Percentiles rank a stretch among this genome's conserved stretches.
phyloP scores from a whole-genome alignment of 2,329 filamentous ascomycete genomes.

The Helminthosporium solani region DNA sequence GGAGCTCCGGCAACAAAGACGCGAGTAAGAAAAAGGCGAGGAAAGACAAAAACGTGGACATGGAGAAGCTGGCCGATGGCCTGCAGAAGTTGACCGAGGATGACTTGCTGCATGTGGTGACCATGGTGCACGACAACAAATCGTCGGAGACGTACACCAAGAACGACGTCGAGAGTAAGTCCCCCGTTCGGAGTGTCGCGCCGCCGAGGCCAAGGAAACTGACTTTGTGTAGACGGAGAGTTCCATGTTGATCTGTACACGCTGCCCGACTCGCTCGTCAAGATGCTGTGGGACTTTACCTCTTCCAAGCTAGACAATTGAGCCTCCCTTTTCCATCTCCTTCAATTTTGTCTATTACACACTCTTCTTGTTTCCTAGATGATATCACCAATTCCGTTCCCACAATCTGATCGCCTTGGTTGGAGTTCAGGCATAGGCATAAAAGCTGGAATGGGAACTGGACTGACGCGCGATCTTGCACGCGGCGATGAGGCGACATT shows the following conservation, averaged over 20 bases:
- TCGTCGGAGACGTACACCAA: constrained; percentile 91
- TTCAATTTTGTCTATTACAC: not conserved
- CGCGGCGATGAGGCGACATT: not conserved
- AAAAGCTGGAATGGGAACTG: not conserved
- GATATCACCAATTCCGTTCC: not conserved
- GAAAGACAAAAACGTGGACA: constrained; percentile 69
- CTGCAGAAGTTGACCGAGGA: constrained; percentile 89
- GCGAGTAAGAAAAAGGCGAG: constrained; percentile 75
- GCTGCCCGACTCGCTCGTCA: constrained; percentile 84
- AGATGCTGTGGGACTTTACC: constrained; percentile 92
- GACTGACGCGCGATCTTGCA: not conserved
- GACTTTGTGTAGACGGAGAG: constrained; percentile 69
- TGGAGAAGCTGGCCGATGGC: constrained; percentile 94
- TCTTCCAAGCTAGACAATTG: constrained; percentile 35
- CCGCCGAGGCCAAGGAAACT: too few relatives aligned
- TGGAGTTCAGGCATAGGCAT: not conserved
- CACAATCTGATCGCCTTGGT: not conserved
- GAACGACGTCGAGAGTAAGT: constrained; percentile 91
- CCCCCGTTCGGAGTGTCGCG: too few relatives aligned
- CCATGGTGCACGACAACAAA: constrained; percentile 98
- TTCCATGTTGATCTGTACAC: constrained; percentile 98
- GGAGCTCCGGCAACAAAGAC: constrained; percentile 63
- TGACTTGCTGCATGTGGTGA: constrained; percentile 89
- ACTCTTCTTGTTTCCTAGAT: not conserved
- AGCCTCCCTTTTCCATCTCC: not conserved